Conservation (phyloP, 2,329 filamentous ascomycete species). For the Gaeumannomyces tritici region DNA sequence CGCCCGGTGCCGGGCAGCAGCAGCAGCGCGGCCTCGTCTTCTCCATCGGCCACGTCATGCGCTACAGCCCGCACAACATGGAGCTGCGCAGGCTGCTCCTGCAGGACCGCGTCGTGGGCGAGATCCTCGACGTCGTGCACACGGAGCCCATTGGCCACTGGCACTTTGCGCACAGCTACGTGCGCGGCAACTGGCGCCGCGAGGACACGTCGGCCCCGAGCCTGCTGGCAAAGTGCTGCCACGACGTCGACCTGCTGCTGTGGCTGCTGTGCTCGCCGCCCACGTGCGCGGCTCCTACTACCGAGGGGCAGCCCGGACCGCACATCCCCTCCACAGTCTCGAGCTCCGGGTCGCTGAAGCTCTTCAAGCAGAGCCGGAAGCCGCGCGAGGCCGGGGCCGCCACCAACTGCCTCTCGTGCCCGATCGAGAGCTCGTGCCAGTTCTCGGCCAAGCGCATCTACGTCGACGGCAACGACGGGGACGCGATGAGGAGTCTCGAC, state of each 20-base stretch:
- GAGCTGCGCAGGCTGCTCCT: conserved; percentile 70
- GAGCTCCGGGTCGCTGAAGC: conserved; percentile 67
- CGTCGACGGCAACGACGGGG: conserved; percentile 33
- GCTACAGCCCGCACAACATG: conserved; percentile 90
- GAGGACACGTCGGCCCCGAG: conserved; percentile 68
- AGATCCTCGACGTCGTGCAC: conserved; percentile 78
- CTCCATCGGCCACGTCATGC: conserved; percentile 85
- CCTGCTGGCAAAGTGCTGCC: conserved; percentile 88
- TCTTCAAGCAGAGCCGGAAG: conserved; percentile 69
- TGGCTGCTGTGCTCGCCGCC: conserved; percentile 80
- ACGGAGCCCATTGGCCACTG: conserved; percentile 94
- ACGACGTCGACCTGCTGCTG: conserved; percentile 86
- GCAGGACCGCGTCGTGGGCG: conserved; percentile 67
- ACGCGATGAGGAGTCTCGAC: conserved; percentile 46
- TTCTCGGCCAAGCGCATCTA: conserved; percentile 85
- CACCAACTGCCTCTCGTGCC: conserved; percentile 81
- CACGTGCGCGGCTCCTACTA: conserved; percentile 27
- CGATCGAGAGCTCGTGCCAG: conserved; percentile 63
- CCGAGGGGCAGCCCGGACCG: conserved; percentile 29
- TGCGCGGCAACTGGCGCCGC: conserved; percentile 89
- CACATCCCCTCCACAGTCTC: conserved; percentile 70
- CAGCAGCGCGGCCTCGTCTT: conserved; percentile 46
- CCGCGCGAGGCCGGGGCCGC: conserved; percentile 63
- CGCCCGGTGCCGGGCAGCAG: conserved; percentile 15
- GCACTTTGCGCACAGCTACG: conserved; percentile 89